Evolutionary conservation across 148 eudicot species (phyloP).

Genomic region (Rhododendron mucronatum): DNA sequence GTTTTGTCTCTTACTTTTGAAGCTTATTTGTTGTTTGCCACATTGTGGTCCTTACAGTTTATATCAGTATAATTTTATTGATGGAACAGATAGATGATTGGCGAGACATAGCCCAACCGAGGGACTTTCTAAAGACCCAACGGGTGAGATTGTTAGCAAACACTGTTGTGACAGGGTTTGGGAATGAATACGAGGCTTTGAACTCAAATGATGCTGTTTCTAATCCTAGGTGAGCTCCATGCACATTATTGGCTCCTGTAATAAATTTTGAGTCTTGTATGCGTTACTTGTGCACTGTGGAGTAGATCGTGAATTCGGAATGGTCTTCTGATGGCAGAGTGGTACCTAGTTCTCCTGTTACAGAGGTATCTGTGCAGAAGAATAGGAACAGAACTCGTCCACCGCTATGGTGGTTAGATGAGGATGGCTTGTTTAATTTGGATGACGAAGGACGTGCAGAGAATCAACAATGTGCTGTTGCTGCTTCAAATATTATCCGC

Average conservation of each 20-base stretch:
- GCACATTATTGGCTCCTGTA: neutral
- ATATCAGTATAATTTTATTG: neutral
- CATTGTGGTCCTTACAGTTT: neutral
- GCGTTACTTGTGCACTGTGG: neutral
- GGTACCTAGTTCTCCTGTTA: slow-evolving; percentile 45
- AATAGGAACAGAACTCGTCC: slow-evolving; percentile 35
- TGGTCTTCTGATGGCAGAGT: slow-evolving; percentile 33
- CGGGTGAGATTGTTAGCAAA: slow-evolving; percentile 70
- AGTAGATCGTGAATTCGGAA: slow-evolving; percentile 11
- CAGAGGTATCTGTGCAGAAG: slow-evolving; percentile 55
- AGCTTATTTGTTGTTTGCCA: neutral
- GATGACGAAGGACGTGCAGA: slow-evolving; percentile 91
- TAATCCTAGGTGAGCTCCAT: slow-evolving; percentile 42
- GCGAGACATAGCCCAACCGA: slow-evolving; percentile 87
- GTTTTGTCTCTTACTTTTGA: neutral
- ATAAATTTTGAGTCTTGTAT: neutral
- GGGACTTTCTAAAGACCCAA: slow-evolving; percentile 58
- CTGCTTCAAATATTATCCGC: slow-evolving; percentile 89
- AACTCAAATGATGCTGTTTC: slow-evolving; percentile 36
- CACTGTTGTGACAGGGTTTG: slow-evolving; percentile 79
- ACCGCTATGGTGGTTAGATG: slow-evolving; percentile 87
- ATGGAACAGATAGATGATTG: slow-evolving; percentile 84
- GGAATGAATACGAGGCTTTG: slow-evolving; percentile 63
- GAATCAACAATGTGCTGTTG: slow-evolving; percentile 91
- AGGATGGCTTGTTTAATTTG: slow-evolving; percentile 86